phyloP scores from a whole-genome alignment of 1,139 yeast genomes.

The Nakaseomyces delphensis region DNA sequence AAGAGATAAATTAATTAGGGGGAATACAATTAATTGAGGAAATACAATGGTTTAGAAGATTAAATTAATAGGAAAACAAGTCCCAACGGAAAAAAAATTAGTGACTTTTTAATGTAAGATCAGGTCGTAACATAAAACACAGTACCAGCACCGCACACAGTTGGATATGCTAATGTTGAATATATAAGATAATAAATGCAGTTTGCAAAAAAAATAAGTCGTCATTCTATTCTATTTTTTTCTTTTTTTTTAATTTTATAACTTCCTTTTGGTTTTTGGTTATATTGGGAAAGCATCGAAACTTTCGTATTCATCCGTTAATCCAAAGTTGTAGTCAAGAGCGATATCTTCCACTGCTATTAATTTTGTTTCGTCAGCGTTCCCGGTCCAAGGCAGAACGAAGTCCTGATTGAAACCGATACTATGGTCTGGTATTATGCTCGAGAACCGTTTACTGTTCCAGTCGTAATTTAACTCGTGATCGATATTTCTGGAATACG shows the following conservation, averaged over 20 bases:
- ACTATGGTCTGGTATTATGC: neutral
- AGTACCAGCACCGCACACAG: too few relatives aligned
- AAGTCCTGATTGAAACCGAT: slow-evolving; percentile 2
- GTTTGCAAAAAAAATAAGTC: too few relatives aligned
- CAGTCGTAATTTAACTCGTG: neutral
- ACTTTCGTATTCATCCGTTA: slow-evolving; percentile 1
- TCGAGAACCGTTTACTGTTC: neutral
- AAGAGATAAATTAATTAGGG: too few relatives aligned
- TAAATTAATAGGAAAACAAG: too few relatives aligned
- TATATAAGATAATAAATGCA: too few relatives aligned
- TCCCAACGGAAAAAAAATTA: too few relatives aligned
- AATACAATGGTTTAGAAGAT: too few relatives aligned
- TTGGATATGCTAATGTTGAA: too few relatives aligned
- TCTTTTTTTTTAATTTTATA: neutral
- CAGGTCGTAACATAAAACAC: too few relatives aligned
- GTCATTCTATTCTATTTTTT: neutral
- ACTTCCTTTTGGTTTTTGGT: neutral
- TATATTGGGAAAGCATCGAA: neutral
- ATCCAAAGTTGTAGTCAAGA: neutral
- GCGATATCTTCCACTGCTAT: neutral
- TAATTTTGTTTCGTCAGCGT: neutral
- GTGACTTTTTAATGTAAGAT: too few relatives aligned
- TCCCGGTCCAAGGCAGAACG: neutral
- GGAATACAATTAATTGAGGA: too few relatives aligned
- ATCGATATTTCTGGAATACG: neutral